Conservation (phyloP, 1,284 basidiomycete genomes). For the Ganoderma leucocontextum region DNA sequence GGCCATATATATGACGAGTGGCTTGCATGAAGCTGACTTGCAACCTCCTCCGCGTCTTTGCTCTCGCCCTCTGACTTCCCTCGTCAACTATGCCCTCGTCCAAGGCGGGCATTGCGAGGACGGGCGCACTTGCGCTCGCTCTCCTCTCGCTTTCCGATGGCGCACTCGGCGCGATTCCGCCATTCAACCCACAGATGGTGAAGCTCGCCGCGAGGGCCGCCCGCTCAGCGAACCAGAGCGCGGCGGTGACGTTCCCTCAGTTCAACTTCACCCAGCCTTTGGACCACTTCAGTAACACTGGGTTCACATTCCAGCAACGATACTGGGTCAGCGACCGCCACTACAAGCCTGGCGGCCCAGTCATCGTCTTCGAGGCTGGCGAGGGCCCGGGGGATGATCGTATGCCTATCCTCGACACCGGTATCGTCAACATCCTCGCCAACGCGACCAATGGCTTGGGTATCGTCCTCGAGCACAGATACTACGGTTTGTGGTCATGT, state of each 20-base stretch:
- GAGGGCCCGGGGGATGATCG: conserved; percentile 83
- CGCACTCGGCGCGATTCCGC: conserved; percentile 4
- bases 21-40: neutral
- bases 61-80: too few relatives aligned
- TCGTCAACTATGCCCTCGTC: neutral
- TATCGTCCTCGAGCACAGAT: conserved; percentile 85
- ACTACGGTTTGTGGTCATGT: conserved; percentile 23
- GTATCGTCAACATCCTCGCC: conserved; percentile 87
- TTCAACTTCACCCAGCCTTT: conserved; percentile 86
- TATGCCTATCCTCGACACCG: conserved; percentile 78
- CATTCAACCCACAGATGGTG: conserved; percentile 22
- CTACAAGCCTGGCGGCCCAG: conserved; percentile 81
- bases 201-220: conserved; percentile 18
- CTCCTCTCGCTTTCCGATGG: conserved; percentile 5
- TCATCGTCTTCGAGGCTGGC: conserved; percentile 86
- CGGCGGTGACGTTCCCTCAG: conserved; percentile 52
- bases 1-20: neutral
- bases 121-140: conserved; percentile 6
- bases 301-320: conserved; percentile 71
- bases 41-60: neutral
- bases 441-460: conserved; percentile 86
- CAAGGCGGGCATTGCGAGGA: neutral
- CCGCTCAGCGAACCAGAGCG: conserved; percentile 6
- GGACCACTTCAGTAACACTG: conserved; percentile 74
- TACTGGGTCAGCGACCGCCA: conserved; percentile 93